Evolutionary conservation across 2,329 filamentous ascomycete genomes (phyloP).

Genomic region (Colletotrichum orchidophilum): DNA sequence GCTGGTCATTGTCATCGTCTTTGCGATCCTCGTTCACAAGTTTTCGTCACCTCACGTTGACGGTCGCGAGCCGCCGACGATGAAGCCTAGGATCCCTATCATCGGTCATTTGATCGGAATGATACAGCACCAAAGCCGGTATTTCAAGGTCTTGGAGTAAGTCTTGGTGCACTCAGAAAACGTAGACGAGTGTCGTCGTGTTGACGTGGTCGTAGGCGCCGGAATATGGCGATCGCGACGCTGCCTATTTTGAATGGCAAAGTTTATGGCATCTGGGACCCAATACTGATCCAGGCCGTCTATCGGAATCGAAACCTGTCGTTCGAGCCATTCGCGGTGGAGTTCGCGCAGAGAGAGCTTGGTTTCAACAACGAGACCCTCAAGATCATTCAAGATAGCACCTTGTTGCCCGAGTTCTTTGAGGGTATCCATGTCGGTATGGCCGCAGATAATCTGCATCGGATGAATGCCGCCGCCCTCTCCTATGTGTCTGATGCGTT

Average conservation of each 20-base stretch:
- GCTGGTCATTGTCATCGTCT: neutral
- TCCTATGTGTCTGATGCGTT: constrained; percentile 15
- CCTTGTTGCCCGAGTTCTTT: constrained; percentile 13
- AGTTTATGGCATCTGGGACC: constrained; percentile 55
- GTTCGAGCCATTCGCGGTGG: constrained; percentile 51
- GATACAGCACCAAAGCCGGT: constrained; percentile 47
- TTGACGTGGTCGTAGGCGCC: neutral
- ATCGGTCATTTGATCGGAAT: constrained; percentile 58
- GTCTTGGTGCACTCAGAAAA: neutral
- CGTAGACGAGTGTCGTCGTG: constrained; percentile 45
- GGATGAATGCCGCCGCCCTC: constrained; percentile 25
- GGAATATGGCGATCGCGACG: constrained; percentile 51
- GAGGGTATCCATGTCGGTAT: constrained; percentile 19
- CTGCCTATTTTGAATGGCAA: constrained; percentile 54
- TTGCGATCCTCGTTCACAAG: neutral
- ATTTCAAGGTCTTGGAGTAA: constrained; percentile 50
- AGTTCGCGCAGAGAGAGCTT: constrained; percentile 49
- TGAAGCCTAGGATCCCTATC: constrained; percentile 52
- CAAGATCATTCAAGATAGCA: constrained; percentile 32
- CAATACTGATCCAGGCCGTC: constrained; percentile 48
- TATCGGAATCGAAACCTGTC: constrained; percentile 51
- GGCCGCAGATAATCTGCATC: neutral
- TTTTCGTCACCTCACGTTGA: constrained; percentile 36
- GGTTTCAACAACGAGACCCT: constrained; percentile 44
- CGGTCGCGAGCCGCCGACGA: constrained; percentile 51